Evolutionary conservation across 169 alveolate genomes (phyloP).

Genomic region (Cryptosporidium viatorum): DNA sequence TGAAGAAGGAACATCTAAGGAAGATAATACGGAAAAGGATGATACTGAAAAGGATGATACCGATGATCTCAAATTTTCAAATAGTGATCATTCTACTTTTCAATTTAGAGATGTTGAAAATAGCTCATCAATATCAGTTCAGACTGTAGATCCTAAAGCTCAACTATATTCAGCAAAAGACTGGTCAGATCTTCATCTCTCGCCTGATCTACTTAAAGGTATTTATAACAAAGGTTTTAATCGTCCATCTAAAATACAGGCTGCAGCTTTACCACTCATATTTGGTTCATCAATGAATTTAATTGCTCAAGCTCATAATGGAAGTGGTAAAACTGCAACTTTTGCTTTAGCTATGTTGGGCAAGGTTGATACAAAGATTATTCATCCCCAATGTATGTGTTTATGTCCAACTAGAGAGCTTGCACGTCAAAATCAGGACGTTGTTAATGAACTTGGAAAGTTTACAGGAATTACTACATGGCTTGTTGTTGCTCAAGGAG

Average conservation of each 20-base stretch:
- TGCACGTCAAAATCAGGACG: slow-evolving; percentile 93
- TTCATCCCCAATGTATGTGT: slow-evolving; percentile 87
- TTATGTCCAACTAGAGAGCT: slow-evolving; percentile 97
- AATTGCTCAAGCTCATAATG: slow-evolving; percentile 96
- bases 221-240: slow-evolving; percentile 77
- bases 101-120: slow-evolving; percentile 60
- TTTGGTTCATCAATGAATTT: slow-evolving; percentile 80
- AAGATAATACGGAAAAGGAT: slow-evolving; percentile 25
- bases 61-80: background rate
- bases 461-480: slow-evolving; percentile 87
- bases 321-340: slow-evolving; percentile 98
- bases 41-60: slow-evolving; percentile 45
- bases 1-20: background rate
- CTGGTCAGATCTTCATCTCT: slow-evolving; percentile 80
- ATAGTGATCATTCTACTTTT: background rate
- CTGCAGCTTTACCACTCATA: slow-evolving; percentile 85
- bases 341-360: slow-evolving; percentile 94
- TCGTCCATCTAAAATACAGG: slow-evolving; percentile 86
- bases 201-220: slow-evolving; percentile 78
- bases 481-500: slow-evolving; percentile 90
- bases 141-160: slow-evolving; percentile 48
- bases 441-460: slow-evolving; percentile 90
- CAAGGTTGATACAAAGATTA: slow-evolving; percentile 84
- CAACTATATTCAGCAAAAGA: slow-evolving; percentile 78
- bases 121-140: slow-evolving; percentile 62